These are phyloP conservation scores for Astraeus odoratus DNA, from an alignment of 768 basidiomycete species.

Conservation along the genomic window DNA sequence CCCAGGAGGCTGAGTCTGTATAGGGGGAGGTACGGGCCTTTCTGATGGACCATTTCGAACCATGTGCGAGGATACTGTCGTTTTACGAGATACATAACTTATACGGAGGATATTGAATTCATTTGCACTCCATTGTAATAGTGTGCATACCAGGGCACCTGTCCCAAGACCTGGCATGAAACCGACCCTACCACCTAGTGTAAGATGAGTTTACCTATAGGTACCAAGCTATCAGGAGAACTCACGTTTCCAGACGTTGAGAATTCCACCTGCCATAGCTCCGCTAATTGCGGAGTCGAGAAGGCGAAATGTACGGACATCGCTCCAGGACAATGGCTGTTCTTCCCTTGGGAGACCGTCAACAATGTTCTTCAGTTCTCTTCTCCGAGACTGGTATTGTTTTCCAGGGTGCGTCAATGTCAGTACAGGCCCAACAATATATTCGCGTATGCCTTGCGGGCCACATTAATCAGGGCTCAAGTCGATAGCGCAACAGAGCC, in stretches of 20 bases:
- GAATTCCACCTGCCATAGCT: conserved; percentile 53
- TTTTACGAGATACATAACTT: conserved; percentile 40
- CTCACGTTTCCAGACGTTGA: conserved; percentile 56
- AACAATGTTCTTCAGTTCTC: conserved; percentile 19
- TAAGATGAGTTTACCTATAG: conserved; percentile 1
- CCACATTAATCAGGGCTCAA: not conserved
- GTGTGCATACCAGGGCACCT: conserved; percentile 47
- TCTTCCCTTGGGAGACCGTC: conserved; percentile 12
- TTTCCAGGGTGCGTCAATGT: conserved; percentile 36
- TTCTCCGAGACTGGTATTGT: conserved; percentile 40
- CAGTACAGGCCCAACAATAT: conserved; percentile 59
- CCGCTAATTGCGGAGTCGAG: conserved; percentile 74
- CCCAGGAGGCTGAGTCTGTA: conserved; percentile 3
- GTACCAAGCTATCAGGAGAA: conserved; percentile 17
- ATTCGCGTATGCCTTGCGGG: conserved; percentile 64
- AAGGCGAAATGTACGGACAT: conserved; percentile 52
- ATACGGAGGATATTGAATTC: conserved; percentile 57
- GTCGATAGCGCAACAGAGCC: not conserved
- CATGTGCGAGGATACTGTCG: not conserved
- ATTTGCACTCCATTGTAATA: conserved; percentile 66
- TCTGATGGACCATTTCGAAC: conserved; percentile 2
- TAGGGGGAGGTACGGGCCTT: conserved; percentile 1
- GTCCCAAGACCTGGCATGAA: conserved; percentile 55
- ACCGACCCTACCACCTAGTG: conserved; percentile 54
- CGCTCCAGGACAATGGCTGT: conserved; percentile 34